Percentiles rank a stretch among this genome's conserved stretches.
Conservation (phyloP, 176 grass and related monocot species). For the Hordeum marinum region DNA sequence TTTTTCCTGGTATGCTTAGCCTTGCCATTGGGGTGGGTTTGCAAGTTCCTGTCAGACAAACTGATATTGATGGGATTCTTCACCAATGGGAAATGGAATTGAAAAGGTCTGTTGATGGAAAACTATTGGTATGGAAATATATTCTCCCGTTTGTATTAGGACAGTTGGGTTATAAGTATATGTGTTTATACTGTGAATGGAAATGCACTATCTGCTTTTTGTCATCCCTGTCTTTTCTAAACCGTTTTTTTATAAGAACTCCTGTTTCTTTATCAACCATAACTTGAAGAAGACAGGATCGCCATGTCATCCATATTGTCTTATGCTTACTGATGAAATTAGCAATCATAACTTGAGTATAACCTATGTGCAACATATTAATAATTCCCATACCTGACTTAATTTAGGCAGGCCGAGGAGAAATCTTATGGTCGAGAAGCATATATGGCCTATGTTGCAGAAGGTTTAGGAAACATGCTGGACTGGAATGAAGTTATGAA, state of each 20-base stretch:
- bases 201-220: background rate
- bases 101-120: slow-evolving; percentile 34
- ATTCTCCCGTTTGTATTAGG: background rate
- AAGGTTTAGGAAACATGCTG: slow-evolving; percentile 52
- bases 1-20: slow-evolving; percentile 49
- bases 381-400: slow-evolving; percentile 12
- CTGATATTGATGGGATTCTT: slow-evolving; percentile 28
- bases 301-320: background rate
- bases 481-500: slow-evolving; percentile 64
- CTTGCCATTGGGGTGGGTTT: slow-evolving; percentile 33
- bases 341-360: background rate
- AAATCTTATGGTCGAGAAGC: slow-evolving; percentile 44
- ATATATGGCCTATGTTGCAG: slow-evolving; percentile 69
- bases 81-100: slow-evolving; percentile 34
- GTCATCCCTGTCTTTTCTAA: background rate
- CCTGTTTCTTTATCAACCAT: background rate
- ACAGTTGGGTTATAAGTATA: background rate
- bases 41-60: slow-evolving; percentile 37
- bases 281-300: background rate
- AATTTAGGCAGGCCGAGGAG: slow-evolving; percentile 33
- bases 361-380: background rate
- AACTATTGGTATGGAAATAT: background rate
- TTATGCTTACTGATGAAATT: background rate
- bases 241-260: background rate
- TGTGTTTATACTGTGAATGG: background rate